Conservation (phyloP, 2,329 filamentous ascomycete genomes). For the Aspergillaceae sp. region DNA sequence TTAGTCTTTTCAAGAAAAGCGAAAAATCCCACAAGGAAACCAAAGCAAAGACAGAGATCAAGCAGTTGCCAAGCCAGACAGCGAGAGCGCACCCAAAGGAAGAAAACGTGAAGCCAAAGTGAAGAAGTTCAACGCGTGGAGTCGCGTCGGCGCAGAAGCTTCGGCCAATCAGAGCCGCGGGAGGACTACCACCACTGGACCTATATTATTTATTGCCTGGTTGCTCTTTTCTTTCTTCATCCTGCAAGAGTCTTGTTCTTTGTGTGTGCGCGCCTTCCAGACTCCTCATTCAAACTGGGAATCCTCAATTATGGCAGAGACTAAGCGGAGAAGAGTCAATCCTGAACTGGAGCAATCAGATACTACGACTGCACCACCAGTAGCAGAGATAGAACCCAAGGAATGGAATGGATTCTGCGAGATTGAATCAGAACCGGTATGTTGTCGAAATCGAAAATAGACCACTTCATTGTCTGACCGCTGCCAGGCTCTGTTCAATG, state of each 20-base stretch:
- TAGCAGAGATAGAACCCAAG: constrained; percentile 18
- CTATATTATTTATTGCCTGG: not conserved
- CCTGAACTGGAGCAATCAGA: not conserved
- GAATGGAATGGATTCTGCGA: constrained; percentile 50
- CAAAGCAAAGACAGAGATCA: not conserved
- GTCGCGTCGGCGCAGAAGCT: constrained; percentile 7
- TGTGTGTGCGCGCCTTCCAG: no score
- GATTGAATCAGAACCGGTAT: constrained; percentile 80
- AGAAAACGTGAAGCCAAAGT: constrained; percentile 13
- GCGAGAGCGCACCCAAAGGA: constrained; percentile 1
- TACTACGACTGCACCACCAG: constrained; percentile 14
- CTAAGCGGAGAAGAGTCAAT: no score
- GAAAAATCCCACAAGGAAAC: no score
- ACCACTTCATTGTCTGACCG: not conserved
- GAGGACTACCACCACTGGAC: not conserved
- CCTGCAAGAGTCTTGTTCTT: not conserved
- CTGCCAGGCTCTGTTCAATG: constrained; percentile 68
- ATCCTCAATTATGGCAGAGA: no score
- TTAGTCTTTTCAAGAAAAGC: not conserved
- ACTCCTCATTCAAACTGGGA: no score
- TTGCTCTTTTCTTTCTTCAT: not conserved
- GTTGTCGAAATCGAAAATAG: constrained; percentile 13
- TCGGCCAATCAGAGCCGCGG: constrained; percentile 8
- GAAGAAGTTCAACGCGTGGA: constrained; percentile 13
- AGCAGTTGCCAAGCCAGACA: not conserved